A percentile compares a stretch with the other conserved stretches of the same genome.
Evolutionary conservation across 148 eudicot species (phyloP).

Genomic region (Cornus controversa): DNA sequence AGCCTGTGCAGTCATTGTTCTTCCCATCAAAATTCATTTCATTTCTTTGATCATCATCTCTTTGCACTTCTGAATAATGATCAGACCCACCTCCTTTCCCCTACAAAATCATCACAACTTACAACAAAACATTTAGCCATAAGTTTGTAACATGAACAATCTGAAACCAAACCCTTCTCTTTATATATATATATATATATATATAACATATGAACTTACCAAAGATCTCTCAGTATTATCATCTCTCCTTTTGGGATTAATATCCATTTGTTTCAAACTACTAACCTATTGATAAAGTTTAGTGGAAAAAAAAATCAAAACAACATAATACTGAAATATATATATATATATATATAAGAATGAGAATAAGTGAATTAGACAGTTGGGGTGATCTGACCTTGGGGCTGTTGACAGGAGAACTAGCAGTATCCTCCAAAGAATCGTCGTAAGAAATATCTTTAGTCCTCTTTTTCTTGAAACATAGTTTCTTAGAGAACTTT

Average conservation of each 20-base stretch:
- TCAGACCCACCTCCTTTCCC: slow-evolving; percentile 20
- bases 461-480: slow-evolving; percentile 34
- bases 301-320: background rate
- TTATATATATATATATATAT: no score
- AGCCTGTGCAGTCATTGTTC: slow-evolving; percentile 22
- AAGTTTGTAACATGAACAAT: no score
- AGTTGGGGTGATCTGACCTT: slow-evolving; percentile 43
- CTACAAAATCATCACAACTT: slow-evolving; percentile 20
- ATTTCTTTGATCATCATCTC: background rate
- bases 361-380: background rate
- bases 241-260: slow-evolving; percentile 37
- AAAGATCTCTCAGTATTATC: slow-evolving; percentile 22
- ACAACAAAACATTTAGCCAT: background rate
- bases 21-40: slow-evolving; percentile 15
- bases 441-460: slow-evolving; percentile 46
- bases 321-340: slow-evolving; percentile 15
- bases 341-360: background rate
- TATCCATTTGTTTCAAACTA: slow-evolving; percentile 45
- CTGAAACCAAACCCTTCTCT: no score
- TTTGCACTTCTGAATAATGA: slow-evolving; percentile 1
- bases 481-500: slow-evolving; percentile 31
- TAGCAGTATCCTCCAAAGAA: slow-evolving; percentile 83
- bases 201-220: slow-evolving; percentile 23
- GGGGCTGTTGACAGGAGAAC: slow-evolving; percentile 83
- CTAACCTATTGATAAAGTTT: slow-evolving; percentile 15